Conservation (phyloP, 2,329 filamentous ascomycete species). For the Stenocarpella maydis region DNA sequence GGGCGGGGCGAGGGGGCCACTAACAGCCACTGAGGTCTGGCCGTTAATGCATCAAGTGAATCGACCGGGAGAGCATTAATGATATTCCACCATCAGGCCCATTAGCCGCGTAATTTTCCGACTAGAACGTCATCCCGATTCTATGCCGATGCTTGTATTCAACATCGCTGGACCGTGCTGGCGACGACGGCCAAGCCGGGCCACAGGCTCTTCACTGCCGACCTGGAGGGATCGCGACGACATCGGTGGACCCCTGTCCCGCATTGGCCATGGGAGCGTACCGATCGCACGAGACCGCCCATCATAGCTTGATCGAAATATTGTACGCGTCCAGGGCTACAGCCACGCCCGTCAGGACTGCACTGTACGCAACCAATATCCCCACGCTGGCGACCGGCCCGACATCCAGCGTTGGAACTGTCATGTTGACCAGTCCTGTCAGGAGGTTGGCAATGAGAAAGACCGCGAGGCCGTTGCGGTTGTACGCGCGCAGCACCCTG, state of each 20-base stretch:
- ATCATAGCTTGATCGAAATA: conserved; percentile 75
- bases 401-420: conserved; percentile 80
- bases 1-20: conserved; percentile 9
- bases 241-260: neutral
- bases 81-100: conserved; percentile 8
- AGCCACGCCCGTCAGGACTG: conserved; percentile 71
- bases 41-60: conserved; percentile 16
- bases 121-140: neutral
- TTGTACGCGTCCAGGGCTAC: conserved; percentile 70
- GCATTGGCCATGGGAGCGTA: neutral
- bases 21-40: conserved; percentile 15
- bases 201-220: neutral
- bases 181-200: neutral
- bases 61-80: neutral
- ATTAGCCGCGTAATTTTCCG: conserved; percentile 15
- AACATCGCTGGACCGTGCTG: neutral
- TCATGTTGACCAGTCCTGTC: conserved; percentile 90
- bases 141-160: neutral
- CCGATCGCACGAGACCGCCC: neutral
- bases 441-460: conserved; percentile 90
- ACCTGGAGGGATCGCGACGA: neutral
- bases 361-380: conserved; percentile 78
- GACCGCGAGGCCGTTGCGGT: conserved; percentile 84
- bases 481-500: conserved; percentile 81
- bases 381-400: conserved; percentile 71